Percentiles rank a stretch among this genome's conserved stretches.
phyloP scores from a whole-genome alignment of 305 asterid species.

The Stenogyne calaminthoides region DNA sequence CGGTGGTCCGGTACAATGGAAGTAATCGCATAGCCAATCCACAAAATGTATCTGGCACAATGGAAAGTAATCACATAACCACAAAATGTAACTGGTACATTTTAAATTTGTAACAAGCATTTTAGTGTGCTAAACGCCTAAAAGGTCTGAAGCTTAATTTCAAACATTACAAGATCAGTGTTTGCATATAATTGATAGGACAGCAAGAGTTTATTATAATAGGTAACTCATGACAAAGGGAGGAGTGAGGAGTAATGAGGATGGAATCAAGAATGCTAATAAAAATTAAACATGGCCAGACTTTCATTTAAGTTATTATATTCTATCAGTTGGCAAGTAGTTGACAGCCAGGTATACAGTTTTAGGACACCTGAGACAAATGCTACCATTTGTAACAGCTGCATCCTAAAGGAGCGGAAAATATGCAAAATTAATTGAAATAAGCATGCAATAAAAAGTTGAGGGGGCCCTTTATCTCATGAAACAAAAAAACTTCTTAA shows the following conservation, averaged over 20 bases:
- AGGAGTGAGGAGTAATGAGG: background rate
- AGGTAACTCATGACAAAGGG: constrained; percentile 7
- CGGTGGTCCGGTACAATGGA: too few relatives aligned
- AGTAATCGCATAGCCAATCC: too few relatives aligned
- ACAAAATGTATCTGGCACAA: too few relatives aligned
- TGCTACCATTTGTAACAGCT: constrained; percentile 5
- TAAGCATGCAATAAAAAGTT: background rate
- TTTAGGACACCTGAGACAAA: background rate
- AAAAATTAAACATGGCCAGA: background rate
- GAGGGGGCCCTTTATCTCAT: background rate
- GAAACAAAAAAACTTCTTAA: background rate
- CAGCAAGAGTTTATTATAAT: background rate
- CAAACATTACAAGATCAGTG: background rate
- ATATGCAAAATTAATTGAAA: background rate
- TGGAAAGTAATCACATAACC: too few relatives aligned
- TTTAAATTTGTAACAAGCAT: too few relatives aligned
- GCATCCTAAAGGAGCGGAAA: background rate
- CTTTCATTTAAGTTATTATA: background rate
- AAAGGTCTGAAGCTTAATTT: background rate
- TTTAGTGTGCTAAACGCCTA: too few relatives aligned
- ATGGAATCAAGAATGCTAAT: background rate
- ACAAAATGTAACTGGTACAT: too few relatives aligned
- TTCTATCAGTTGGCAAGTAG: background rate
- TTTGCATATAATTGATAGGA: background rate
- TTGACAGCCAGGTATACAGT: background rate